Evolutionary conservation across 768 basidiomycete genomes (phyloP).

Genomic region (Suillus subluteus): DNA sequence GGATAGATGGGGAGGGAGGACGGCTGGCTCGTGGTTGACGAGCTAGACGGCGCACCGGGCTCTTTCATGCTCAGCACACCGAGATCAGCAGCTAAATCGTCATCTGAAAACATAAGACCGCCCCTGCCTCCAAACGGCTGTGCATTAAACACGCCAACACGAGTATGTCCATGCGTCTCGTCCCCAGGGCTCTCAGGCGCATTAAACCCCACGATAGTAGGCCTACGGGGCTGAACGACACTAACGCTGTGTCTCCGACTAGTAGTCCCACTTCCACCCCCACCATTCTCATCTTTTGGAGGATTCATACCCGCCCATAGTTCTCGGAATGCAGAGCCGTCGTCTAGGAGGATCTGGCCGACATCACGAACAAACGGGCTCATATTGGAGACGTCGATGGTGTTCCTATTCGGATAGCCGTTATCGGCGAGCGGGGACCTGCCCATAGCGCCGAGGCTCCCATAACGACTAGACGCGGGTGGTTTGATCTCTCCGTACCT

Average conservation of each 20-base stretch:
- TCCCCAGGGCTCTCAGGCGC: constrained; percentile 52
- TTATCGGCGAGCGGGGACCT: constrained; percentile 61
- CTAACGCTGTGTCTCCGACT: constrained; percentile 84
- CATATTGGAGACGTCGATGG: constrained; percentile 73
- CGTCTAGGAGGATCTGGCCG: constrained; percentile 74
- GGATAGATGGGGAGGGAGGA: constrained; percentile 79
- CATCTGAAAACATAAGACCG: constrained; percentile 73
- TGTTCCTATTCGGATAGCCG: constrained; percentile 46
- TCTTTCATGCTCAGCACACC: constrained; percentile 60
- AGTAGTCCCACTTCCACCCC: constrained; percentile 76
- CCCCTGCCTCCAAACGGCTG: constrained; percentile 49
- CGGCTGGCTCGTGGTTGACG: constrained; percentile 58
- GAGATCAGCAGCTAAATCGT: constrained; percentile 77
- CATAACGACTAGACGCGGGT: constrained; percentile 65
- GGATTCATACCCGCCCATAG: constrained; percentile 75
- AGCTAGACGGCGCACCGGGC: constrained; percentile 23
- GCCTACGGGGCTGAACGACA: constrained; percentile 74
- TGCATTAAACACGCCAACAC: constrained; percentile 36
- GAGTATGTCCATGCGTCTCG: constrained; percentile 30
- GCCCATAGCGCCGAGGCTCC: constrained; percentile 57
- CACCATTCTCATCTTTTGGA: constrained; percentile 63
- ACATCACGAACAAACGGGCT: constrained; percentile 87
- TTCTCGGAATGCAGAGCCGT: constrained; percentile 71
- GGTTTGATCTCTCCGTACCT: constrained; percentile 68
- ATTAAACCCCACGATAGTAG: constrained; percentile 70